Evolutionary conservation across 2,329 filamentous ascomycete species (phyloP), one percentile per base, ranked within the genome.

Genomic region (Pseudogymnoascus sp.): DNA sequence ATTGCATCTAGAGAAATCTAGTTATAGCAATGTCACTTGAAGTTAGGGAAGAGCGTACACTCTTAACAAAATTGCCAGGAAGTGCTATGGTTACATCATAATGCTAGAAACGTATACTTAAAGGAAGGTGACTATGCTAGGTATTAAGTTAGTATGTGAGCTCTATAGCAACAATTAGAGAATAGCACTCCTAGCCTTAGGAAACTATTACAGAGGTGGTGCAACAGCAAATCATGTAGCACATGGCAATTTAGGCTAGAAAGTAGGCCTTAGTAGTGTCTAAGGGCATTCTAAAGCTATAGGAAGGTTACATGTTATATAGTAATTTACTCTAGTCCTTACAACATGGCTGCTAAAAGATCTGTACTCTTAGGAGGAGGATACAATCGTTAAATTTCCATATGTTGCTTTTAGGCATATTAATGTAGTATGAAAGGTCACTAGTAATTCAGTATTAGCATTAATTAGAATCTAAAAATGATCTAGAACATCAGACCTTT

Each of bases 131-230:
- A 11, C 70, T 66, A 59, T 73, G 70, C 74, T 73, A 75, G 60
- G 70, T 70, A 7, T 75, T 69, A 4, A 75, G 68, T 62, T 75
- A 73, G 25, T 70, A 66, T 35, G 70, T 69, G 4, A 75, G 69
- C 62, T 75, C 74, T 8, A 64, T 61, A 1, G 72, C 71, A 31
- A 73, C 66, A 18, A 68, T 63, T 4, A 72, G 70, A 3, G 72
- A 69, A 47, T 73, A 72, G n/a, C 56, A 60, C 35, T 69, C 62
- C 44, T 66, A 31, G 33, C 66, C 65, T 5, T 67, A 61, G 23
- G 66, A 44, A 14, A 69, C 44, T 63, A 63, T 60, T 63, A 71
- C 65, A 1, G 70, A 66, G 8, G 69, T 69, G 25, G 67, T 72
- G 63, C 70, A 72, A 3, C 73, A 71, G 7, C 70, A 69, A 1